Base-by-base conservation (phyloP, 108 stramenopile genomes). In the Nitzschia putrida region DNA sequence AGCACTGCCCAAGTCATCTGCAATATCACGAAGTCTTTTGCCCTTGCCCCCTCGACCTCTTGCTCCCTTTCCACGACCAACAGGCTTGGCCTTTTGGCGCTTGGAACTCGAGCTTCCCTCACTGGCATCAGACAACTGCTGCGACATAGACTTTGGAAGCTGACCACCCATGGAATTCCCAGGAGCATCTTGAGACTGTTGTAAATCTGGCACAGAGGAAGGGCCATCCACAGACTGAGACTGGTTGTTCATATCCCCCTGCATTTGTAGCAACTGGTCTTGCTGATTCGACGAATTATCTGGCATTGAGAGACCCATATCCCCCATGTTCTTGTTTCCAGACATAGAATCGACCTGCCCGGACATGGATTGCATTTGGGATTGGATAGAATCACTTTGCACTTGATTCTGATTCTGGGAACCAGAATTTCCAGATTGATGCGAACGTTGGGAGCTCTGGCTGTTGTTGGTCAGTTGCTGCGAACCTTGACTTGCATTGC, bases 31-130 rank as follows among this genome's bases (percentile, higher is more conserved):
- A 7, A 79, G 66, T 12, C 71, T 65, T 26, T 79, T 79, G 53
- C 78, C 78, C 50, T 72, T 79, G 7, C 70, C 69, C n/a, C 76
- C 76, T 40, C 69, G 68, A 18, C 71, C 61, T 38, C 67, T 52
- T 16, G 55, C 67, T 13, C 53, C 63, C 24, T 76, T 76, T 13
- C 61, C 68, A 21, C 56, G 16, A 26, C n/a, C 47, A 38, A 34
- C 50, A 50, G 69, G 47, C 21, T 21, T 43, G 11, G 55, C 16
- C 8, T 63, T 63, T 25, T 21, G n/a, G 16, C 60, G 49, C 22
- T 63, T 72, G 22, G 71, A 72, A 26, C 22, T 40, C 9, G 51
- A 9, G 37, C 71, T 72, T 63, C 61, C 39, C 37, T 72, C 71
- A 37, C 71, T 72, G 53, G 20, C 50, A 22, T 72, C 71, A 3